A percentile compares a stretch with the other conserved stretches of the same genome.
These are phyloP conservation scores for Adansonia rubrostipa DNA, from an alignment of 441 rosid genomes.

Conservation along the genomic window DNA sequence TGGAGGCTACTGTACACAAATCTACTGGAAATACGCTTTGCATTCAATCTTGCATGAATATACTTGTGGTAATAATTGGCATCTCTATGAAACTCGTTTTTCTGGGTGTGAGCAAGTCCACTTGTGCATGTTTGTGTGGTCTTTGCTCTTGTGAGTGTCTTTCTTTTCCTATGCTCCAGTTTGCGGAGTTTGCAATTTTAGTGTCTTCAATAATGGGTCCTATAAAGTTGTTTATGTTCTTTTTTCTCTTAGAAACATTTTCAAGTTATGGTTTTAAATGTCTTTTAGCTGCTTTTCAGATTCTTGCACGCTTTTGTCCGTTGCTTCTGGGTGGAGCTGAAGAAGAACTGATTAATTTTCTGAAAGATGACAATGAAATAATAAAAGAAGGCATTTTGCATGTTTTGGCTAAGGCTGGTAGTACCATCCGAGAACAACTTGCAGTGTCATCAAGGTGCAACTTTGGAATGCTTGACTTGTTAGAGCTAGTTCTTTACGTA, in stretches of 20 bases:
- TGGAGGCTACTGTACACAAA: slow-evolving; percentile 67
- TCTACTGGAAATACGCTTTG: slow-evolving; percentile 59
- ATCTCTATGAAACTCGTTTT: slow-evolving; percentile 17
- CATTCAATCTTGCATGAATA: slow-evolving; percentile 78
- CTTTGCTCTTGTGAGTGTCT: neutral
- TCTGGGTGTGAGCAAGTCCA: neutral
- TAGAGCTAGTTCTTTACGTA: slow-evolving; percentile 26
- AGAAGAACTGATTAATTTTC: slow-evolving; percentile 78
- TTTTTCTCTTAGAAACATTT: neutral
- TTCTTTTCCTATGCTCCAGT: neutral
- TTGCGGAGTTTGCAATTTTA: neutral
- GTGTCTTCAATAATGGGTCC: neutral
- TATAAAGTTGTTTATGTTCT: slow-evolving; percentile 19
- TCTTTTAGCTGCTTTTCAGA: slow-evolving; percentile 51
- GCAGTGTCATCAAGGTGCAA: slow-evolving; percentile 81
- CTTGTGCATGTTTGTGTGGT: neutral
- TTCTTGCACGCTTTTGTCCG: slow-evolving; percentile 88
- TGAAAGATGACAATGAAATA: slow-evolving; percentile 87
- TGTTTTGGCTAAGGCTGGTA: slow-evolving; percentile 97
- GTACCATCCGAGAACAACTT: slow-evolving; percentile 92
- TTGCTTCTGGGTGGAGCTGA: slow-evolving; percentile 80
- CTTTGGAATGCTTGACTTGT: slow-evolving; percentile 26
- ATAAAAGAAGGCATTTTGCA: slow-evolving; percentile 91
- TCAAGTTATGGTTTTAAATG: slow-evolving; percentile 27
- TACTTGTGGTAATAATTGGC: slow-evolving; percentile 81